phyloP scores from a whole-genome alignment of 2,329 filamentous ascomycete species.

The Ophiosphaerella korrae region DNA sequence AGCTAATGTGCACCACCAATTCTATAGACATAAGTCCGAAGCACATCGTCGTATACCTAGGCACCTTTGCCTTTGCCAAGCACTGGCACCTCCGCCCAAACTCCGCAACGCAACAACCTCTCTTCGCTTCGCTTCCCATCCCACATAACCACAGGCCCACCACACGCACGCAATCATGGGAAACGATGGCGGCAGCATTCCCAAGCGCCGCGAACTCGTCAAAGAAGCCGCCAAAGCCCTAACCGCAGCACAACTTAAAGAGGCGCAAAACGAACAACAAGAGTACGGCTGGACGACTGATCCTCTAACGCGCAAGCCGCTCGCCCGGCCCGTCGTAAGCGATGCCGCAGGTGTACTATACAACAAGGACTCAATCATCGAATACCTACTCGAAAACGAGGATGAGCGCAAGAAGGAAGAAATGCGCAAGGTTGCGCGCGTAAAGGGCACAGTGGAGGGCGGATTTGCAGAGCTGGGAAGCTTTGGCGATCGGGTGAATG shows the following conservation, averaged over 20 bases:
- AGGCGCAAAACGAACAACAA: constrained; percentile 82
- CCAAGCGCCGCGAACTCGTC: constrained; percentile 92
- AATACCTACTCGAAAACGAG: constrained; percentile 64
- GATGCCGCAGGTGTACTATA: constrained; percentile 85
- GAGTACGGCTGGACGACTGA: constrained; percentile 86
- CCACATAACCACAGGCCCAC: background rate
- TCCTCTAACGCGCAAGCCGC: constrained; percentile 77
- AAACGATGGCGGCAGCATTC: constrained; percentile 96
- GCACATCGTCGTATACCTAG: too few species aligned
- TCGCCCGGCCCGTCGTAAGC: constrained; percentile 78
- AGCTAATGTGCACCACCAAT: too few species aligned
- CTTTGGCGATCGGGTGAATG: constrained; percentile 71
- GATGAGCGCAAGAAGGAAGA: constrained; percentile 65
- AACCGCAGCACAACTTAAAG: constrained; percentile 85
- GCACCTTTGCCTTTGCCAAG: background rate
- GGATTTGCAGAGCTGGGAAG: constrained; percentile 52
- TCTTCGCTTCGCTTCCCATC: background rate
- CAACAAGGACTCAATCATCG: constrained; percentile 90
- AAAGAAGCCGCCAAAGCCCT: constrained; percentile 86
- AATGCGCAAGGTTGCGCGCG: constrained; percentile 49
- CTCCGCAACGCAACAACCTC: constrained; percentile 19
- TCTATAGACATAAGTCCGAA: too few species aligned
- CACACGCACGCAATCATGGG: constrained; percentile 66
- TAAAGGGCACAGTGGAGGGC: constrained; percentile 62
- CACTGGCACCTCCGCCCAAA: constrained; percentile 14